Evolutionary conservation across 2,329 filamentous ascomycete genomes (phyloP), one percentile per base, ranked within the genome.

Genomic region (Trichoderma pleuroti): DNA sequence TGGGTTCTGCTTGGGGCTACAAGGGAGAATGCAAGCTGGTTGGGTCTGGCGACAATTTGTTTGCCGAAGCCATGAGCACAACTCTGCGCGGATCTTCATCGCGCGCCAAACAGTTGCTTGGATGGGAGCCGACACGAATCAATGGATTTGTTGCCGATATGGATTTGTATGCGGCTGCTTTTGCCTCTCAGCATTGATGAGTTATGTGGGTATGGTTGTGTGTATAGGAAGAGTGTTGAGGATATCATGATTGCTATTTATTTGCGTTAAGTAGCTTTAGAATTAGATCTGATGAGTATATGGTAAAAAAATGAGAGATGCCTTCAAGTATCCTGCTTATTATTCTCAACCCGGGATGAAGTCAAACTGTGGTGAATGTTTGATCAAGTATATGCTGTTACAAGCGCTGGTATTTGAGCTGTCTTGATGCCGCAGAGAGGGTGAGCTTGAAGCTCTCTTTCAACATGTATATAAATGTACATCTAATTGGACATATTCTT

Each of bases 21-120:
- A 68, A 72, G 36, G 72, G 65, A 14, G 49, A 65, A 10, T 68
- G 34, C 12, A 49, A 62, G n/a, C 30, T 73, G 56, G 52, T 70
- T 36, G 72, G 70, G 5, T 24, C 24, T n/a, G 72, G 72, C 5
- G 66, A 54, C 28, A 32, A 73, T 64, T 21, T 57, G 52, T 72
- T 73, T 64, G 65, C 70, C 2, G 66, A 72, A 12, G 72, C 72
- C 5, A 73, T 73, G 72, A 70, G 70, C 14, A 72, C 72, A 42
- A 72, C 65, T n/a, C 7, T 70, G n/a, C 61, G 70, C 5, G 72
- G 66, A 16, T 73, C 72, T 26, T 72, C 70, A 18, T 56, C 65
- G 7, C 70, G 72, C 5, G 72, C 72, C 2, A 72, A 64, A 61
- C 72, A 73, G 6, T 28, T 73, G 32, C 26, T 73, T 62, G 72